Conservation (phyloP, 345 rosid genomes). For the Pistacia atlantica region DNA sequence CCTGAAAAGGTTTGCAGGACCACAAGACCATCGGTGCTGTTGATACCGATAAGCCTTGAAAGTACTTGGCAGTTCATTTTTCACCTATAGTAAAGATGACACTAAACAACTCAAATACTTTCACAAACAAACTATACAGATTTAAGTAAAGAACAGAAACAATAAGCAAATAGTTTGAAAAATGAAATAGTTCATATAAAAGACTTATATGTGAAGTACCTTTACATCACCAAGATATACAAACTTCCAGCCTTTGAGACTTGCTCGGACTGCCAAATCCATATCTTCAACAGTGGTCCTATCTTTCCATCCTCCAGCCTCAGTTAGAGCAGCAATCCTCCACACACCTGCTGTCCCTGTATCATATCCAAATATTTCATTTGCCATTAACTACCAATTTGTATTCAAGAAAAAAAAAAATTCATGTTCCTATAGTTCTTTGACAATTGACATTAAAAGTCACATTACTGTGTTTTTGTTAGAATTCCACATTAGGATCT, state of each 20-base stretch:
- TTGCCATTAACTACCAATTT: no score
- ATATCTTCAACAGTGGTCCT: slow-evolving; percentile 98
- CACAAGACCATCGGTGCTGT: slow-evolving; percentile 97
- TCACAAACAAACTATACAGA: neutral
- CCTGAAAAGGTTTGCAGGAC: slow-evolving; percentile 96
- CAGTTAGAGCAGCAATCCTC: slow-evolving; percentile 85
- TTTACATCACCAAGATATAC: slow-evolving; percentile 66
- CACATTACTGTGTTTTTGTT: no score
- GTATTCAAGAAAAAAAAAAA: no score
- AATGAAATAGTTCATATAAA: no score
- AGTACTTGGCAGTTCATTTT: slow-evolving; percentile 93
- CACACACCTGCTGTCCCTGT: slow-evolving; percentile 96
- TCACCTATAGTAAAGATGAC: slow-evolving; percentile 52
- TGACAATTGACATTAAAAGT: neutral
- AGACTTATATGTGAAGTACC: slow-evolving; percentile 38
- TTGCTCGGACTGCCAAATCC: slow-evolving; percentile 97
- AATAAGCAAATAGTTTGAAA: no score
- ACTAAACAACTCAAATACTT: neutral
- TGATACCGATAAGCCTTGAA: slow-evolving; percentile 93
- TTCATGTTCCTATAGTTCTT: neutral
- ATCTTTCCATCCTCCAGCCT: slow-evolving; percentile 99
- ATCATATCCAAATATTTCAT: neutral
- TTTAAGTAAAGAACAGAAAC: no score
- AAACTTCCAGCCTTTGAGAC: slow-evolving; percentile 97
- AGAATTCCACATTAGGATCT: no score